These are phyloP conservation scores for Sphaerulina populicola DNA, from an alignment of 2,329 filamentous ascomycete genomes.

Conservation along the genomic window DNA sequence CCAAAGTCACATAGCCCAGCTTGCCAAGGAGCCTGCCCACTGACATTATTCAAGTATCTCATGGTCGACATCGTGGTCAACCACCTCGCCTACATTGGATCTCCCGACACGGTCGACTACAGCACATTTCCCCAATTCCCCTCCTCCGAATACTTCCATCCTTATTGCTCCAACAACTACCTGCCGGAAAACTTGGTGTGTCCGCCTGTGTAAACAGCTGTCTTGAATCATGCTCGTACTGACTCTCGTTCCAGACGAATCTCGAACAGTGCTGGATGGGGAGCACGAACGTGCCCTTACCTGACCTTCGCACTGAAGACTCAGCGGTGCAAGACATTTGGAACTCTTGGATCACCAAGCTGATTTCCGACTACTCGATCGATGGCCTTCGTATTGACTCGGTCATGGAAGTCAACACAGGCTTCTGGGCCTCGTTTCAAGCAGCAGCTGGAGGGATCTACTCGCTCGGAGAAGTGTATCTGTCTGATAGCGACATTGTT, in stretches of 20 bases:
- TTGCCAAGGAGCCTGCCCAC: background rate
- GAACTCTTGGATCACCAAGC: constrained; percentile 50
- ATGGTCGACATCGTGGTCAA: constrained; percentile 36
- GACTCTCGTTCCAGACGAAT: constrained; percentile 21
- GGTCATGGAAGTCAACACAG: constrained; percentile 39
- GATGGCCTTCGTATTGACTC: constrained; percentile 48
- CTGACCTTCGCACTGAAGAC: constrained; percentile 53
- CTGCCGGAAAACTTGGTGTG: constrained; percentile 31
- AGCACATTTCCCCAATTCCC: constrained; percentile 37
- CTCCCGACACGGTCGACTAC: constrained; percentile 27
- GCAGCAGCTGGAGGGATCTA: constrained; percentile 34
- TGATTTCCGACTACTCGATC: constrained; percentile 55
- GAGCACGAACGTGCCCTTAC: constrained; percentile 49
- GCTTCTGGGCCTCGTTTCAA: constrained; percentile 37
- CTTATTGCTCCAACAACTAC: constrained; percentile 51
- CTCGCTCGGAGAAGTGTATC: constrained; percentile 42
- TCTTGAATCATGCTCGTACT: background rate
- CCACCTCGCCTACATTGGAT: constrained; percentile 33
- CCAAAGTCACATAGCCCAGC: background rate
- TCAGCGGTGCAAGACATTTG: constrained; percentile 44
- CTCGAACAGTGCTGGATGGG: constrained; percentile 48
- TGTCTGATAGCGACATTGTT: constrained; percentile 33
- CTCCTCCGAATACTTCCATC: constrained; percentile 39
- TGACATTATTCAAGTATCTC: constrained; percentile 27
- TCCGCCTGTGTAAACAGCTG: background rate